phyloP scores from a whole-genome alignment of 2,329 filamentous ascomycete genomes.

The Cytospora piceae region DNA sequence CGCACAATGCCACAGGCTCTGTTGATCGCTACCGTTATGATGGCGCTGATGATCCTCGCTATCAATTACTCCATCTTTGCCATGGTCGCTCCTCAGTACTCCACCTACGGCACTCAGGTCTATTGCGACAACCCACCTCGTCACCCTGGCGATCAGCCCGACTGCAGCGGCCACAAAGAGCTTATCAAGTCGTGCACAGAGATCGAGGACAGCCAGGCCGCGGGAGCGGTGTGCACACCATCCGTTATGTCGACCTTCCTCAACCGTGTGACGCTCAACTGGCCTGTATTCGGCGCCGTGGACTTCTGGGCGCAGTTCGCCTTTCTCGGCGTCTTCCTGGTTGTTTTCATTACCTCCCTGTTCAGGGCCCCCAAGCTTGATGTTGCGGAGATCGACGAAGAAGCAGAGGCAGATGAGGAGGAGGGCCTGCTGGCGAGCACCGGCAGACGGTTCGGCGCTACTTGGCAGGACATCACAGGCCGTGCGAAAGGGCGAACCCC shows the following conservation, averaged over 20 bases:
- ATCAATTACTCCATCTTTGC: constrained; percentile 93
- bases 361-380: constrained; percentile 81
- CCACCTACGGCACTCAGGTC: constrained; percentile 91
- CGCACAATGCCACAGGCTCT: constrained; percentile 91
- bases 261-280: constrained; percentile 90
- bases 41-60: constrained; percentile 86
- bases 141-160: constrained; percentile 67
- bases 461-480: constrained; percentile 86
- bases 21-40: constrained; percentile 85
- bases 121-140: constrained; percentile 78
- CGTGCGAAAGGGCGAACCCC: constrained; percentile 36
- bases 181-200: constrained; percentile 85
- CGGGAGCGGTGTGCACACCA: constrained; percentile 83
- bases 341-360: constrained; percentile 78
- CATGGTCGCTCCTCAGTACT: constrained; percentile 94
- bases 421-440: constrained; percentile 88
- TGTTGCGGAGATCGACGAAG: constrained; percentile 79
- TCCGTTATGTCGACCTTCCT: constrained; percentile 91
- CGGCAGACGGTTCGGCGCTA: constrained; percentile 78
- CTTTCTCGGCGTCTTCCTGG: constrained; percentile 81
- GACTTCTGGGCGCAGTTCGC: constrained; percentile 96
- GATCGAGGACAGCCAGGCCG: constrained; percentile 68
- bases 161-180: constrained; percentile 73
- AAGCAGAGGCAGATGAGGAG: constrained; percentile 90
- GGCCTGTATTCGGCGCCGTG: constrained; percentile 91